A percentile compares a stretch with the other conserved stretches of the same genome.
Evolutionary conservation across 805 yeast species (phyloP).

Genomic region (Lachancea nothofagi): DNA sequence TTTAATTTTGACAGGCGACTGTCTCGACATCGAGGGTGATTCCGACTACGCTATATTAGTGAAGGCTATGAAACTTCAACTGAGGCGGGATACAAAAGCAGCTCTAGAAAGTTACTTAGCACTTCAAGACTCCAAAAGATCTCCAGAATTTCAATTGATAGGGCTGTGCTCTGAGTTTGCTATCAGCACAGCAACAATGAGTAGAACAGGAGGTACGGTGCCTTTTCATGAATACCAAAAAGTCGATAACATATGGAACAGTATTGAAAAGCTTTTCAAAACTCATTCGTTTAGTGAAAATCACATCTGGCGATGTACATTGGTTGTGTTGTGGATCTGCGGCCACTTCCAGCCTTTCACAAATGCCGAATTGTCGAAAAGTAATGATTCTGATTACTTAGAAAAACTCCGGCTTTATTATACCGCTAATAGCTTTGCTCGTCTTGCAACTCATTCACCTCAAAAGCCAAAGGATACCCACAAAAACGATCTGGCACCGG

Average conservation of each 20-base stretch:
- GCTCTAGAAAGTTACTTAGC: conserved; percentile 12
- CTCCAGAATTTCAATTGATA: conserved; percentile 13
- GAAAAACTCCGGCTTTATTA: conserved; percentile 21
- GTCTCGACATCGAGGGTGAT: conserved; percentile 5
- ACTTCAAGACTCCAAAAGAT: background rate
- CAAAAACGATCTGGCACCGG: conserved; percentile 6
- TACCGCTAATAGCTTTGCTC: conserved; percentile 18
- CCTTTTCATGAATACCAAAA: conserved; percentile 3
- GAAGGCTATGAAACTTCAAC: conserved; percentile 16
- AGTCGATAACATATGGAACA: conserved; percentile 18
- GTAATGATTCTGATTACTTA: conserved; percentile 20
- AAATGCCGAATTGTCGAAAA: conserved; percentile 24
- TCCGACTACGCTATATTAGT: conserved; percentile 8
- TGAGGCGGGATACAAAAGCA: conserved; percentile 10
- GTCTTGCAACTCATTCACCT: conserved; percentile 1
- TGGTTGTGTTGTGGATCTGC: conserved; percentile 26
- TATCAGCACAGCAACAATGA: conserved; percentile 7
- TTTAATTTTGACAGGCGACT: conserved; percentile 4
- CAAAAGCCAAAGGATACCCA: conserved; percentile 1
- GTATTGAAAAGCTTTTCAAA: conserved; percentile 13
- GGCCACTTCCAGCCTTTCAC: conserved; percentile 32
- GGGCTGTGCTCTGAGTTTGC: conserved; percentile 22
- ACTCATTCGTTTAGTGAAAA: conserved; percentile 18
- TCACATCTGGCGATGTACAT: conserved; percentile 27
- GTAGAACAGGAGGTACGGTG: conserved; percentile 5